A percentile compares a stretch with the other conserved stretches of the same genome.
phyloP scores from a whole-genome alignment of 1,284 basidiomycete species.

The Laetiporus sulphureus region DNA sequence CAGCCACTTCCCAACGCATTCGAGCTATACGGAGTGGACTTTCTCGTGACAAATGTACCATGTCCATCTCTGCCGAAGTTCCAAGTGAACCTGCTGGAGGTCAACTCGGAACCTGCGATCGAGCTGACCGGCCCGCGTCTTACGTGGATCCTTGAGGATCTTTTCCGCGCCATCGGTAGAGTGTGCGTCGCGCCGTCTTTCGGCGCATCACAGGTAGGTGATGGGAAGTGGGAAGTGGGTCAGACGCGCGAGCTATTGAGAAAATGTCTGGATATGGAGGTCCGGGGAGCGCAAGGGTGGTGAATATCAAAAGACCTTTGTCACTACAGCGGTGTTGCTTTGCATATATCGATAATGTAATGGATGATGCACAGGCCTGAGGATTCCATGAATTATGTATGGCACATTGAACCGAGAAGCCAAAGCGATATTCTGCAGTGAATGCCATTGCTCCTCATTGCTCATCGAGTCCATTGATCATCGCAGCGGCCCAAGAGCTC shows the following conservation, averaged over 20 bases:
- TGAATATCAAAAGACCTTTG: too few relatives aligned
- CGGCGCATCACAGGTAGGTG: conserved; percentile 6
- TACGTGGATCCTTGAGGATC: conserved; percentile 70
- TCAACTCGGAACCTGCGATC: conserved; percentile 96
- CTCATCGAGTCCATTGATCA: too few relatives aligned
- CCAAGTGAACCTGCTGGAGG: conserved; percentile 78
- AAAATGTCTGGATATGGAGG: conserved; percentile 25
- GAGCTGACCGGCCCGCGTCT: conserved; percentile 87
- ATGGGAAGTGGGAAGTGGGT: conserved; percentile 16
- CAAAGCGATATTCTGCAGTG: too few relatives aligned
- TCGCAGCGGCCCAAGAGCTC: too few relatives aligned
- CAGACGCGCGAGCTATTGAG: conserved; percentile 15
- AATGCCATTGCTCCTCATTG: too few relatives aligned
- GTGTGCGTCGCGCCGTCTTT: conserved; percentile 71
- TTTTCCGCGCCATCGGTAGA: conserved; percentile 70
- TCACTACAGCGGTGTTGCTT: too few relatives aligned
- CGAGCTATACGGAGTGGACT: conserved; percentile 92
- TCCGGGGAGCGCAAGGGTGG: conserved; percentile 25
- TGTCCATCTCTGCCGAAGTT: conserved; percentile 27
- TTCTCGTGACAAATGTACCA: conserved; percentile 56
- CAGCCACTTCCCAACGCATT: conserved; percentile 90
- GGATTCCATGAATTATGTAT: too few relatives aligned
- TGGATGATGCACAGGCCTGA: too few relatives aligned
- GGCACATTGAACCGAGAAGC: too few relatives aligned
- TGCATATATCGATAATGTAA: too few relatives aligned